Conservation (phyloP, 106 monocot genomes). For the Dendrobium huoshanense region DNA sequence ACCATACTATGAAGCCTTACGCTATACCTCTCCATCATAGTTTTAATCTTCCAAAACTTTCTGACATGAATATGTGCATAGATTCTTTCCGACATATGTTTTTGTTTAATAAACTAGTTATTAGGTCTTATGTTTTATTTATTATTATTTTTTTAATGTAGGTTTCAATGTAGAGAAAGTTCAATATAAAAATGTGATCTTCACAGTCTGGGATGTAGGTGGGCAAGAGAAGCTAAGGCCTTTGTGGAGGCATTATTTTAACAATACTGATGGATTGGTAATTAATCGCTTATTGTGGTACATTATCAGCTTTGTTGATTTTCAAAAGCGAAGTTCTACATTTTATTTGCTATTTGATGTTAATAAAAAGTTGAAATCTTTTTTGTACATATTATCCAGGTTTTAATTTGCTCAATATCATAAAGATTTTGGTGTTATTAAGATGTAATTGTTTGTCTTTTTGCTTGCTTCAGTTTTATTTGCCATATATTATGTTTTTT, state of each 20-base stretch:
- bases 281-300: not conserved
- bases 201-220: constrained; percentile 99
- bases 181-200: constrained; percentile 79
- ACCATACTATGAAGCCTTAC: not conserved
- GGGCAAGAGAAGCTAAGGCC: constrained; percentile 98
- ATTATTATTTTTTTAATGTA: constrained; percentile 14
- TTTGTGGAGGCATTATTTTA: constrained; percentile 98
- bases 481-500: not conserved
- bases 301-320: not conserved
- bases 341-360: not conserved
- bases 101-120: not conserved
- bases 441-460: not conserved
- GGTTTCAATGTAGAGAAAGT: constrained; percentile 84
- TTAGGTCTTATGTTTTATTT: not conserved
- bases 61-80: not conserved
- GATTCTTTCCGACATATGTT: not conserved
- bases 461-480: not conserved
- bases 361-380: not conserved
- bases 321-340: not conserved
- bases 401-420: not conserved
- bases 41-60: not conserved
- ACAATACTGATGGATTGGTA: constrained; percentile 97
- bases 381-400: not conserved
- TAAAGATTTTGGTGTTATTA: not conserved
- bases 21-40: not conserved